Conservation (phyloP, 768 basidiomycete genomes). For the Rubroboletus pulcherrimus region DNA sequence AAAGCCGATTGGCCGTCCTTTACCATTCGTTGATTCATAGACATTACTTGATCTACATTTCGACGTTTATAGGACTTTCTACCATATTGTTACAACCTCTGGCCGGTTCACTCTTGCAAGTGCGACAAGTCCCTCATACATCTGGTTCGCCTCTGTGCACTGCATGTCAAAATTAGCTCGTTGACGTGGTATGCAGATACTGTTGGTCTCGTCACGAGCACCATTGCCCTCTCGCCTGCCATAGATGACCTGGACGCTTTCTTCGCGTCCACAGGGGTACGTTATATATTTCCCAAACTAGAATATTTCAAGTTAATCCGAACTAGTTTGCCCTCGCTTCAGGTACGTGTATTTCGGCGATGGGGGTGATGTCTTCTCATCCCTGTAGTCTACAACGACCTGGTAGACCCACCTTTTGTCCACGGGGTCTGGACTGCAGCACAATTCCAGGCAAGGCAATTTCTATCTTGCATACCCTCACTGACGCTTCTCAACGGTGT, state of each 20-base stretch:
- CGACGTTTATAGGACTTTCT: conserved; percentile 44
- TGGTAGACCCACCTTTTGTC: conserved; percentile 60
- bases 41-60: conserved; percentile 53
- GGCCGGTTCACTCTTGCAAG: conserved; percentile 38
- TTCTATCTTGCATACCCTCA: neutral
- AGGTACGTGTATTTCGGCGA: conserved; percentile 10
- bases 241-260: conserved; percentile 48
- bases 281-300: conserved; percentile 13
- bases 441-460: conserved; percentile 42
- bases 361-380: neutral
- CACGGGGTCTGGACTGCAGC: conserved; percentile 49
- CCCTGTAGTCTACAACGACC: conserved; percentile 30
- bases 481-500: neutral
- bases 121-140: conserved; percentile 19
- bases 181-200: conserved; percentile 27
- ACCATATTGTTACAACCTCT: conserved; percentile 56
- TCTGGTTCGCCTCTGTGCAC: conserved; percentile 2
- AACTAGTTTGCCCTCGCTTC: conserved; percentile 32
- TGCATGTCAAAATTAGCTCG: conserved; percentile 4
- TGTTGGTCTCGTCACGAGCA: conserved; percentile 39
- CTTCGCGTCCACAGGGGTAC: conserved; percentile 55
- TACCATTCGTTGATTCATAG: conserved; percentile 47
- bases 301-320: conserved; percentile 16
- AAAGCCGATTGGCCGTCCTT: conserved; percentile 42
- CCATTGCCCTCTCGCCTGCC: conserved; percentile 44